A percentile compares a stretch with the other conserved stretches of the same genome.
Conservation (phyloP, 2,329 filamentous ascomycete species). For the Sphaerulina vaccinii region DNA sequence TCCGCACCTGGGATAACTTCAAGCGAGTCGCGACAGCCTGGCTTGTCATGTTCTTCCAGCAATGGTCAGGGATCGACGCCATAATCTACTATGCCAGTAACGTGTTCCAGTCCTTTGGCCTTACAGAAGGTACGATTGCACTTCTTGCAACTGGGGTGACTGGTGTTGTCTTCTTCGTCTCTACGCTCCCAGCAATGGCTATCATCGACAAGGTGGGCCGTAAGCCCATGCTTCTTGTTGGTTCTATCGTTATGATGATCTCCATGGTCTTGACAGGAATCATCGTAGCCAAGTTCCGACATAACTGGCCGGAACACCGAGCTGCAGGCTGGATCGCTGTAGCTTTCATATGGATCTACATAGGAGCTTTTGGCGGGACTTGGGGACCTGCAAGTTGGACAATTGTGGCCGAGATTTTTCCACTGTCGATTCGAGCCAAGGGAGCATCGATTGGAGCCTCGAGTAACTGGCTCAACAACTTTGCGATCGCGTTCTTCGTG, state of each 20-base stretch:
- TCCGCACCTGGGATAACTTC: slow-evolving; percentile 31
- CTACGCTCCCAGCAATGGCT: slow-evolving; percentile 41
- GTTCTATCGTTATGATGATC: slow-evolving; percentile 49
- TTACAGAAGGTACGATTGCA: slow-evolving; percentile 35
- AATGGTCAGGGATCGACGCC: slow-evolving; percentile 43
- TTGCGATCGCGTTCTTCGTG: slow-evolving; percentile 50
- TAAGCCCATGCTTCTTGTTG: slow-evolving; percentile 41
- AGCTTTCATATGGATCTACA: slow-evolving; percentile 70
- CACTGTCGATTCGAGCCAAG: slow-evolving; percentile 30
- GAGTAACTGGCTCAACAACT: slow-evolving; percentile 57
- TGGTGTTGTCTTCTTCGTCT: slow-evolving; percentile 44
- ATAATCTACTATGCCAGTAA: slow-evolving; percentile 46
- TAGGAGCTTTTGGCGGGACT: slow-evolving; percentile 70
- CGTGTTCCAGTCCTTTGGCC: slow-evolving; percentile 43
- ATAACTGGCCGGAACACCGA: slow-evolving; percentile 40
- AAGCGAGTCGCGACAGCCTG: slow-evolving; percentile 48
- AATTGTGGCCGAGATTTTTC: slow-evolving; percentile 32
- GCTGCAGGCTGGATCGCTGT: slow-evolving; percentile 69
- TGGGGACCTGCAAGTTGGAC: slow-evolving; percentile 72
- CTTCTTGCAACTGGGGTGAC: slow-evolving; percentile 44
- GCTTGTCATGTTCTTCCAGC: slow-evolving; percentile 57
- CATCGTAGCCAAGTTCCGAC: slow-evolving; percentile 53
- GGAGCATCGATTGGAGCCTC: slow-evolving; percentile 41
- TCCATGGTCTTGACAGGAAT: slow-evolving; percentile 53
- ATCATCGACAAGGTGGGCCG: slow-evolving; percentile 45